These are phyloP conservation scores for Sicyos edulis DNA, from an alignment of 306 rosid genomes.

Conservation along the genomic window DNA sequence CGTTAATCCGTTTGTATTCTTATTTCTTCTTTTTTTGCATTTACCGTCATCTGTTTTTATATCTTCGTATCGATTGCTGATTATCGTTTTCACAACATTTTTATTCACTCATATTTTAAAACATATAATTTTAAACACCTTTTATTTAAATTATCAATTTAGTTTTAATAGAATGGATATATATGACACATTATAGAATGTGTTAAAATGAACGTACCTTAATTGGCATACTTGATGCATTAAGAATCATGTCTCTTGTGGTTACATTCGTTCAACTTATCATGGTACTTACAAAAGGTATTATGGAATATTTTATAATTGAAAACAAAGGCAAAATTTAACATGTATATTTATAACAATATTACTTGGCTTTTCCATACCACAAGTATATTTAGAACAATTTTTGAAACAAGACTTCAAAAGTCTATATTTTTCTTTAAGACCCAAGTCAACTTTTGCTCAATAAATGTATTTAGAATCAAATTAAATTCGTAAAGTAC, in stretches of 20 bases:
- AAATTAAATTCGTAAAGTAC: slow-evolving; percentile 10
- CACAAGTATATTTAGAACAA: background rate
- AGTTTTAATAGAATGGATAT: background rate
- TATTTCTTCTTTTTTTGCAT: too few species aligned
- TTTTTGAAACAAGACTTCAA: background rate
- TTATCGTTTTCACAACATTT: too few species aligned
- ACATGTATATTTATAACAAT: background rate
- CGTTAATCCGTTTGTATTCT: too few species aligned
- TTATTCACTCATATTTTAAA: too few species aligned
- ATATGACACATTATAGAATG: background rate
- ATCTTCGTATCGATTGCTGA: too few species aligned
- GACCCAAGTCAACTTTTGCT: background rate
- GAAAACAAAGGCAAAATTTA: background rate
- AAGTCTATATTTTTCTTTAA: background rate
- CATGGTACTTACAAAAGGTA: too few species aligned
- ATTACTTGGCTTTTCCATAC: background rate
- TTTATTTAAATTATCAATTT: too few species aligned
- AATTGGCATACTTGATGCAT: background rate
- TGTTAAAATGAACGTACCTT: too few species aligned
- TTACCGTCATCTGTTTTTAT: too few species aligned
- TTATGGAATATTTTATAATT: background rate
- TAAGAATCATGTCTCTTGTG: too few species aligned
- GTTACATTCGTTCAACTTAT: too few species aligned
- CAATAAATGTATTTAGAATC: background rate
- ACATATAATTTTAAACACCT: too few species aligned